These are phyloP conservation scores for Annona cherimola DNA, from an alignment of 164 flowering plant species.

Conservation along the genomic window DNA sequence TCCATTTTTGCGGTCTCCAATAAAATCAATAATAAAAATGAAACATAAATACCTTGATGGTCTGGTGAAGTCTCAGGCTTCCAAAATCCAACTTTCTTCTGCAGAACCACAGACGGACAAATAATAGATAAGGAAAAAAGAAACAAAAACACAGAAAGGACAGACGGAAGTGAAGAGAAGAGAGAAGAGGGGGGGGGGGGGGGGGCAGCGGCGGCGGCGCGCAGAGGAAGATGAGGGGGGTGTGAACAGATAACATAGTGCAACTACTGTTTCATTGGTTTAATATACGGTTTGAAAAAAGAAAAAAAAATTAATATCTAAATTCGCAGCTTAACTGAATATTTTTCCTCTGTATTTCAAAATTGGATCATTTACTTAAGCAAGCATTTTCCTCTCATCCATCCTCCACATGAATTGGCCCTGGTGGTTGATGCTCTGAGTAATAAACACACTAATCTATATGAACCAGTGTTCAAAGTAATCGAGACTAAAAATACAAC, in stretches of 20 bases:
- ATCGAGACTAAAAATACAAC: background rate
- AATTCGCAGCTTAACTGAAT: background rate
- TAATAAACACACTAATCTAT: background rate
- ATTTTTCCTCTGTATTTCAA: background rate
- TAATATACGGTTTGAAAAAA: background rate
- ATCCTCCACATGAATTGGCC: background rate
- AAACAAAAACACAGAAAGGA: constrained; percentile 1
- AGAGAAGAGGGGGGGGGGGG: background rate
- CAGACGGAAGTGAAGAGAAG: background rate
- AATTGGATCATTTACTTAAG: background rate
- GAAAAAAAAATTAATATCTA: no score
- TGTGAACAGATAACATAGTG: background rate
- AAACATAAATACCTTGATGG: constrained; percentile 36
- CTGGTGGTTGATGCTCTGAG: background rate
- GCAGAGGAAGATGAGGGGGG: no score
- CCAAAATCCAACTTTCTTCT: constrained; percentile 63
- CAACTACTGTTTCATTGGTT: background rate
- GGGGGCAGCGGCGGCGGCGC: no score
- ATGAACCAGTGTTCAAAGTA: background rate
- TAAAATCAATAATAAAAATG: background rate
- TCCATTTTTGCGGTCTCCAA: background rate
- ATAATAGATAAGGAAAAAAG: background rate
- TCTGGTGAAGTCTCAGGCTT: constrained; percentile 34
- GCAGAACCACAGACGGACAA: constrained; percentile 16
- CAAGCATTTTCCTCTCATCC: background rate